Evolutionary conservation across 2,329 filamentous ascomycete species (phyloP).

Genomic region (Lasiodiplodia citricola): DNA sequence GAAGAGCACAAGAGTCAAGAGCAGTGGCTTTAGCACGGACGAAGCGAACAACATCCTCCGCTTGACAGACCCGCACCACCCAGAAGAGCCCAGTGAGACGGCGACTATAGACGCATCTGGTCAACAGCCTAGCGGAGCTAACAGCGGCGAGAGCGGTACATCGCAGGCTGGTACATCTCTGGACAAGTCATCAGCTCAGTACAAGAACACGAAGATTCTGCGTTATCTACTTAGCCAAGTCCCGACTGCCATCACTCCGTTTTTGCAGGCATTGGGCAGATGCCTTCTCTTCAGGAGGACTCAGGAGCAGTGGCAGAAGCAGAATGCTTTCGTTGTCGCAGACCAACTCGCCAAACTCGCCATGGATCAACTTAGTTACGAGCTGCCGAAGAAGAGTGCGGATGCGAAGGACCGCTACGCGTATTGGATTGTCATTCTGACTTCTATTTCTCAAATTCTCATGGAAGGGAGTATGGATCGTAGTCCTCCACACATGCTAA

Average conservation of each 20-base stretch:
- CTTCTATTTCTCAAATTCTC: slow-evolving; percentile 77
- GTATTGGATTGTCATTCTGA: slow-evolving; percentile 82
- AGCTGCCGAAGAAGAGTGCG: slow-evolving; percentile 52
- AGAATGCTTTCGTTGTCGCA: slow-evolving; percentile 65
- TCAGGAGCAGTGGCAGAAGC: slow-evolving; percentile 67
- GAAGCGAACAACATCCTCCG: slow-evolving; percentile 49
- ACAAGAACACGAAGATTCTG: slow-evolving; percentile 80
- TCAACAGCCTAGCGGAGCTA: slow-evolving; percentile 24
- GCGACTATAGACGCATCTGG: slow-evolving; percentile 27
- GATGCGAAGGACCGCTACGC: slow-evolving; percentile 69
- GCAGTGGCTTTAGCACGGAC: slow-evolving; percentile 44
- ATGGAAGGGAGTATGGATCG: slow-evolving; percentile 65
- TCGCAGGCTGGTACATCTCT: slow-evolving; percentile 32
- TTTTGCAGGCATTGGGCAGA: slow-evolving; percentile 86
- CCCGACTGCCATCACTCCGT: slow-evolving; percentile 78
- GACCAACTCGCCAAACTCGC: slow-evolving; percentile 75
- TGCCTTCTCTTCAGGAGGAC: slow-evolving; percentile 76
- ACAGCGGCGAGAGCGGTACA: slow-evolving; percentile 23
- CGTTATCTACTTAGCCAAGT: slow-evolving; percentile 78
- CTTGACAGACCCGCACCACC: slow-evolving; percentile 20
- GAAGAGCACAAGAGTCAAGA: slow-evolving; percentile 50
- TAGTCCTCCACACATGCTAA: slow-evolving; percentile 50
- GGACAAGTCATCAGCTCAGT: slow-evolving; percentile 37
- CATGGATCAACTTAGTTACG: slow-evolving; percentile 67
- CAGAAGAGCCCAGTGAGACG: background rate